Conservation (phyloP, 148 eudicot genomes). For the Persicaria tinctoria region DNA sequence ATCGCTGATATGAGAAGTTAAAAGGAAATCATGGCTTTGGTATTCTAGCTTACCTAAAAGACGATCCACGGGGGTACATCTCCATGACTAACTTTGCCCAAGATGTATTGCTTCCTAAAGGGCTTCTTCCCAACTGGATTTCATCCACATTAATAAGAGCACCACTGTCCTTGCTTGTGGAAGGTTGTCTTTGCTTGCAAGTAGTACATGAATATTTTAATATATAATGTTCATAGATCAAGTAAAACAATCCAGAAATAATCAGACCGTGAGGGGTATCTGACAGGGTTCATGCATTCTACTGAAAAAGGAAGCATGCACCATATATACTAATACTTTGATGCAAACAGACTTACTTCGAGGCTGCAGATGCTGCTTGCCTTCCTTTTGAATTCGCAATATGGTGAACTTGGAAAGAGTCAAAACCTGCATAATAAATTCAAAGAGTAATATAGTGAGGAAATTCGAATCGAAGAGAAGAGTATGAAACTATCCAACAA, state of each 20-base stretch:
- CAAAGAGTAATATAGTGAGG: no score
- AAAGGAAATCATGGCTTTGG: neutral
- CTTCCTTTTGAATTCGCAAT: no score
- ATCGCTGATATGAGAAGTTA: neutral
- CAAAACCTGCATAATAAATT: no score
- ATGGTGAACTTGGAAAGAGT: no score
- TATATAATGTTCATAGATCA: neutral
- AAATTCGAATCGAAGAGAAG: no score
- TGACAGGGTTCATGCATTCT: neutral
- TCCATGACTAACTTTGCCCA: conserved; percentile 88
- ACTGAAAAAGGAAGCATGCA: neutral
- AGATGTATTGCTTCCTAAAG: conserved; percentile 35
- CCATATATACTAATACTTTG: neutral
- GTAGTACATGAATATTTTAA: neutral
- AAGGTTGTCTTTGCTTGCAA: conserved; percentile 82
- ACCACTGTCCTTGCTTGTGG: conserved; percentile 68
- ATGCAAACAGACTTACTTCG: conserved; percentile 49
- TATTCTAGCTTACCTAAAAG: conserved; percentile 42
- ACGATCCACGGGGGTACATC: conserved; percentile 70
- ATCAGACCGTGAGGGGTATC: neutral
- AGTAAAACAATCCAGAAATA: neutral
- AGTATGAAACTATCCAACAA: no score
- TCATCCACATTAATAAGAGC: conserved; percentile 40
- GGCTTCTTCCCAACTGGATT: conserved; percentile 37
- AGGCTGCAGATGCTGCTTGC: conserved; percentile 26